Evolutionary conservation across 148 eudicot species (phyloP), one percentile per base, ranked within the genome.

Genomic region (Diospyros kaki): DNA sequence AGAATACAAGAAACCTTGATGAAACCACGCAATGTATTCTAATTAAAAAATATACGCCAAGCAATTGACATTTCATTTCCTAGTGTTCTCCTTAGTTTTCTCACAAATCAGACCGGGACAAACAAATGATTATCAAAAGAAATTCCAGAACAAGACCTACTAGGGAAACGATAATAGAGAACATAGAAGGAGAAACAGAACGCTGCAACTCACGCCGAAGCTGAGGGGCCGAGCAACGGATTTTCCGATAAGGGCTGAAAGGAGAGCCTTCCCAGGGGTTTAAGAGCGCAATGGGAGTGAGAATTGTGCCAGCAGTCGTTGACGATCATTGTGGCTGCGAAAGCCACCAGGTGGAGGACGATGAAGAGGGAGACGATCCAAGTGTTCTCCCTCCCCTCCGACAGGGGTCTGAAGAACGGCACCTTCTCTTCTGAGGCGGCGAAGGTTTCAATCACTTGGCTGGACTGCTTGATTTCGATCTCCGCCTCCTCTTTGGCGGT

Each of bases 171-270:
- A 65, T 17, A 5, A 53, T 15, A 18, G 45, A 66, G 52, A 73
- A 60, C 13, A 15, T 28, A 28, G 0, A 54, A 9, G 9, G n/a
- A 60, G 52, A 71, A 58, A 71, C 28, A 50, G 46, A 17, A 48
- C 42, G 15, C n/a, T 9, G 28, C 28, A 48, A 69, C 89, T 80
- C 56, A 91, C 98, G 83, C 79, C 42, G 93, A 85, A 75, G 88
- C 73, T 28, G 98, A 93, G 43, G 98, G 98, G 1, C 93, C 96
- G 51, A 93, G 96, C 17, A 93, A 78, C 54, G 96, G 98, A 73
- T 93, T 93, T 70, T 93, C 98, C 5, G 77, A 48, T 6, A 93
- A 84, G 50, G 89, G 92, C 80, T 93, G 98, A 87, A 93, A 90
- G 14, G 94, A 84, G 63, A 93, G 69, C 41, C 87, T 75, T 39